Percentiles rank a stretch among this genome's conserved stretches.
Evolutionary conservation across 352 stramenopile genomes (phyloP).

Genomic region (Pythium guiyangense): DNA sequence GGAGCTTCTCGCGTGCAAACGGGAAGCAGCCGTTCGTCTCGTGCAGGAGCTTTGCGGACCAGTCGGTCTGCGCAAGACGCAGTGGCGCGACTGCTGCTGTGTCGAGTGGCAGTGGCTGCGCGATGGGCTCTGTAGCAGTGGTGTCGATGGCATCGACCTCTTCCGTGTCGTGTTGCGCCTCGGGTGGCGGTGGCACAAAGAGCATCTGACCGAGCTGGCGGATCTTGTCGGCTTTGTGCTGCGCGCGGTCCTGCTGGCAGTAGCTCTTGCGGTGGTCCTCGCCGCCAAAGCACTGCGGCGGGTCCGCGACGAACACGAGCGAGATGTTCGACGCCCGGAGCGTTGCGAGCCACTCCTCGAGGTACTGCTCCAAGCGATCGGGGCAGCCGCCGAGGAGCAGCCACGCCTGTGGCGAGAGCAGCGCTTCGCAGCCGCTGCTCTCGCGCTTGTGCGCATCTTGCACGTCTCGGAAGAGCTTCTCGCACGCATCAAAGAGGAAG

Average conservation of each 20-base stretch:
- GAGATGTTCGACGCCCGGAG: slow-evolving; percentile 36
- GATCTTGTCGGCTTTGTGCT: slow-evolving; percentile 51
- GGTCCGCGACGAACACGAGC: slow-evolving; percentile 71
- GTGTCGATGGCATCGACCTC: not conserved
- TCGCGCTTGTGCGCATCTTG: slow-evolving; percentile 6
- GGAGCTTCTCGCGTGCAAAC: slow-evolving; percentile 71
- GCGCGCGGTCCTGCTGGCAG: slow-evolving; percentile 44
- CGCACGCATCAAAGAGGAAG: slow-evolving; percentile 71
- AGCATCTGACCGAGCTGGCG: slow-evolving; percentile 29
- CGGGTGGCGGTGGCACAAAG: slow-evolving; percentile 10
- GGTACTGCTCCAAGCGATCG: slow-evolving; percentile 32
- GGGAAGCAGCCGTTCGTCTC: slow-evolving; percentile 70
- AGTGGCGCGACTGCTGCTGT: not conserved
- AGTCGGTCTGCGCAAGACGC: slow-evolving; percentile 4
- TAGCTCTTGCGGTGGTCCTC: slow-evolving; percentile 59
- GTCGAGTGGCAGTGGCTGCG: not conserved
- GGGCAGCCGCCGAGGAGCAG: slow-evolving; percentile 59
- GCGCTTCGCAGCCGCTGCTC: slow-evolving; percentile 1
- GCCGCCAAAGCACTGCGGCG: slow-evolving; percentile 70
- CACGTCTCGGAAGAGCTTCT: slow-evolving; percentile 42
- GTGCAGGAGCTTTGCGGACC: slow-evolving; percentile 30
- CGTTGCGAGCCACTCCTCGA: slow-evolving; percentile 43
- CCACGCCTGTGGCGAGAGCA: slow-evolving; percentile 36
- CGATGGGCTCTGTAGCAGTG: not conserved
- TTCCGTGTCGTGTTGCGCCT: no score